Evolutionary conservation across 768 basidiomycete species (phyloP).

Genomic region (Favolaschia claudopus): DNA sequence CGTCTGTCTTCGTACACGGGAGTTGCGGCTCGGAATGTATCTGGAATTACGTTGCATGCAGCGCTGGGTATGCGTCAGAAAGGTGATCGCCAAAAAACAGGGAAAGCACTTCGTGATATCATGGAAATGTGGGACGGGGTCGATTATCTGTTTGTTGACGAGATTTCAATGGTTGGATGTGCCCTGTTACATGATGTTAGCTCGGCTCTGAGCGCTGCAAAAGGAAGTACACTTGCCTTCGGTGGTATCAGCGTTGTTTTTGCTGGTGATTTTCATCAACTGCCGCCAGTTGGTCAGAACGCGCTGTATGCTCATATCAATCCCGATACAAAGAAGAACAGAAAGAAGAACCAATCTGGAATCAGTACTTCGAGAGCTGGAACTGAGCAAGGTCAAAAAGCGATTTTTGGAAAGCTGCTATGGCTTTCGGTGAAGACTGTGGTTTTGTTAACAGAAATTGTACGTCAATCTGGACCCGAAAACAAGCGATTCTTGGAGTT

Average conservation of each 20-base stretch:
- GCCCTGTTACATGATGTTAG: conserved; percentile 39
- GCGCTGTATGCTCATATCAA: conserved; percentile 19
- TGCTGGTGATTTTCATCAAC: conserved; percentile 36
- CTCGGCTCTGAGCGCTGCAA: conserved; percentile 36
- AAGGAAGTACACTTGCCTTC: conserved; percentile 18
- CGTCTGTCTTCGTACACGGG: conserved; percentile 44
- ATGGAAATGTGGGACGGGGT: conserved; percentile 43
- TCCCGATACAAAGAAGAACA: neutral
- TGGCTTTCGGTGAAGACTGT: conserved; percentile 28
- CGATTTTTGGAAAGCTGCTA: conserved; percentile 21
- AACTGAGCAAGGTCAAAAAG: neutral
- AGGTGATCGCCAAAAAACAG: neutral
- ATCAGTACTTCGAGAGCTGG: neutral
- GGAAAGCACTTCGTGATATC: conserved; percentile 15
- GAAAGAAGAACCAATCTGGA: neutral
- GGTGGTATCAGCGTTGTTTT: conserved; percentile 37
- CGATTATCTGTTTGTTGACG: conserved; percentile 4
- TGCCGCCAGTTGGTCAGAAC: conserved; percentile 27
- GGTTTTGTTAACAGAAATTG: conserved; percentile 8
- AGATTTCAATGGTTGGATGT: conserved; percentile 45
- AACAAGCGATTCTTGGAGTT: neutral
- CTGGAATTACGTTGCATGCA: conserved; percentile 49
- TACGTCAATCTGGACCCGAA: conserved; percentile 7
- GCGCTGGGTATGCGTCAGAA: conserved; percentile 26
- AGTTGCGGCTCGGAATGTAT: conserved; percentile 46